Evolutionary conservation across 176 grass and related monocot species (phyloP).

Genomic region (Themeda triandra): DNA sequence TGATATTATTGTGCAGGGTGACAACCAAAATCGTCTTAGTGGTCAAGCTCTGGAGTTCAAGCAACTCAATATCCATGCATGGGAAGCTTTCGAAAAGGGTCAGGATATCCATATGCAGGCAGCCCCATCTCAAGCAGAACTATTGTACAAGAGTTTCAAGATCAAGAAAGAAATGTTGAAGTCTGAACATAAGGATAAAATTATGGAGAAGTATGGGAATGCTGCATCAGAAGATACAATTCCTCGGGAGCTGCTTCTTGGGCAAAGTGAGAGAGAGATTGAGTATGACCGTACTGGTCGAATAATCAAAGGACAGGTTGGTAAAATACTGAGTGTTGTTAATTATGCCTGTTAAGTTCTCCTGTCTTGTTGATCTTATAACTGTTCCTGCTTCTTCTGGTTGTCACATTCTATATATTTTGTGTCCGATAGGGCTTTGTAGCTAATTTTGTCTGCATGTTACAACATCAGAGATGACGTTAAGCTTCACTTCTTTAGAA

Average conservation of each 20-base stretch:
- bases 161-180: constrained; percentile 87
- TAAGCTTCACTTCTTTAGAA: background rate
- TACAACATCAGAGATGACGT: background rate
- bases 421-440: background rate
- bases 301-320: constrained; percentile 91
- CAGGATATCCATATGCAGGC: constrained; percentile 98
- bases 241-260: constrained; percentile 83
- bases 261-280: constrained; percentile 91
- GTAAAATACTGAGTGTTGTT: background rate
- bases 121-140: constrained; percentile 91
- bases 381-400: background rate
- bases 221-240: constrained; percentile 83
- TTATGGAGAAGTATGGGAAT: constrained; percentile 93
- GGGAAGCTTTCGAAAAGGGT: constrained; percentile 95
- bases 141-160: constrained; percentile 74
- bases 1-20: constrained; percentile 56
- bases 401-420: background rate
- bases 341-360: background rate
- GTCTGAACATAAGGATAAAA: constrained; percentile 76
- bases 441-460: background rate
- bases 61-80: constrained; percentile 79
- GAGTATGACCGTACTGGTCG: constrained; percentile 87
- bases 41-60: constrained; percentile 96
- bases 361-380: background rate
- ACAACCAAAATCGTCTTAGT: constrained; percentile 90